Conservation (phyloP, 345 rosid species). For the Heritiera fomes region DNA sequence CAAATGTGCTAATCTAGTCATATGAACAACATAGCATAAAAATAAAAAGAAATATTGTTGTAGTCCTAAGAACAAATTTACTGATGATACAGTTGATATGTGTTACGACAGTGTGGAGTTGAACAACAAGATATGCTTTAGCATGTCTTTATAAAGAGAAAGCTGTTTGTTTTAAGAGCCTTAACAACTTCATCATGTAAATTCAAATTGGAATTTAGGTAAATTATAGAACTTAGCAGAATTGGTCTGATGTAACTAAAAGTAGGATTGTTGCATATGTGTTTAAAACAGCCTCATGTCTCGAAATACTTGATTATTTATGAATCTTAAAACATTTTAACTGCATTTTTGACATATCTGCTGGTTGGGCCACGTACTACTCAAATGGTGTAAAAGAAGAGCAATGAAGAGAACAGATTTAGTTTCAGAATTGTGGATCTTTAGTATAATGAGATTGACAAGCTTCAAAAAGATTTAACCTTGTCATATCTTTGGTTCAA, state of each 20-base stretch:
- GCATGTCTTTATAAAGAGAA: not conserved
- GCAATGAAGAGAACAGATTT: not conserved
- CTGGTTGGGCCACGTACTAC: not conserved
- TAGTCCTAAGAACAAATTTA: not conserved
- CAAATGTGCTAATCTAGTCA: constrained; percentile 11
- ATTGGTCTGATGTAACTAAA: not conserved
- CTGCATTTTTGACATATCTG: not conserved
- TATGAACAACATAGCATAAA: not conserved
- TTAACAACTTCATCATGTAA: not conserved
- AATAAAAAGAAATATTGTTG: not conserved
- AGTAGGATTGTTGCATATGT: not conserved
- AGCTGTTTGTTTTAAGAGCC: not conserved
- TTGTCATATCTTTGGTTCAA: no score
- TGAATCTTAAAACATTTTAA: not conserved
- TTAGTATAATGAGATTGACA: no score
- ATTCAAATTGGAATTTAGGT: not conserved
- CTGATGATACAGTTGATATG: not conserved
- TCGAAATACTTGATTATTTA: not conserved
- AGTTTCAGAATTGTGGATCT: not conserved
- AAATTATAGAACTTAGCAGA: not conserved
- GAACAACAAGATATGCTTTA: not conserved
- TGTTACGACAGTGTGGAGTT: not conserved
- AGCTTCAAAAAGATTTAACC: no score
- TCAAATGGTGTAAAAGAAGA: not conserved
- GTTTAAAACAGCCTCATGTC: not conserved